Percentiles rank a stretch among this genome's conserved stretches.
These are phyloP conservation scores for Trypanosomatidae sp. DNA, from an alignment of 208 protist species.

Conservation along the genomic window DNA sequence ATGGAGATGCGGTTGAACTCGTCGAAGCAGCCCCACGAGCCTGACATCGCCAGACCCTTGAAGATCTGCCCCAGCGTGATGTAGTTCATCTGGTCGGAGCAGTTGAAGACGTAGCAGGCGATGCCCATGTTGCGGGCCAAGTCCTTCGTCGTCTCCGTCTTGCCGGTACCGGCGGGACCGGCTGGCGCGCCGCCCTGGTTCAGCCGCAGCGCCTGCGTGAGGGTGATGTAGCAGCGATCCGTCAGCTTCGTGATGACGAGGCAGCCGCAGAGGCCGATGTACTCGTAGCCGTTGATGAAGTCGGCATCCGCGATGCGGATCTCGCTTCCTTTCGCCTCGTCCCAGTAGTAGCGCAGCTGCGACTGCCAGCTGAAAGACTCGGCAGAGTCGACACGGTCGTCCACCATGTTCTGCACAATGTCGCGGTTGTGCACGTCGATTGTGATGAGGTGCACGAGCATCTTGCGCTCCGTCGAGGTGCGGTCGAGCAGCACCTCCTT, in stretches of 20 bases:
- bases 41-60: constrained; percentile 96
- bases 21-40: constrained; percentile 97
- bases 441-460: constrained; percentile 98
- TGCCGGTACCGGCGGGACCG: constrained; percentile 94
- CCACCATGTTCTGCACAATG: constrained; percentile 93
- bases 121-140: constrained; percentile 94
- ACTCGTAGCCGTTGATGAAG: constrained; percentile 98
- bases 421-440: constrained; percentile 98
- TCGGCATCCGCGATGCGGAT: constrained; percentile 97
- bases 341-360: constrained; percentile 97
- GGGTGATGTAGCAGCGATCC: constrained; percentile 99
- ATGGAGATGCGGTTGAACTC: constrained; percentile 98
- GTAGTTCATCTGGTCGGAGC: constrained; percentile 99
- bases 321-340: constrained; percentile 93
- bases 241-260: constrained; percentile 99
- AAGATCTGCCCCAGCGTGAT: constrained; percentile 98
- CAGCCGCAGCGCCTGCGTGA: constrained; percentile 94
- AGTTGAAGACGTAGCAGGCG: constrained; percentile 96
- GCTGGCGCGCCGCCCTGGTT: constrained; percentile 94
- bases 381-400: constrained; percentile 93
- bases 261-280: constrained; percentile 97
- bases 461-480: constrained; percentile 94
- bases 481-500: constrained; percentile 93
- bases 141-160: constrained; percentile 96
- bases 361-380: constrained; percentile 98